Evolutionary conservation across 1,284 basidiomycete species (phyloP).

Genomic region (Puccinia hordei): DNA sequence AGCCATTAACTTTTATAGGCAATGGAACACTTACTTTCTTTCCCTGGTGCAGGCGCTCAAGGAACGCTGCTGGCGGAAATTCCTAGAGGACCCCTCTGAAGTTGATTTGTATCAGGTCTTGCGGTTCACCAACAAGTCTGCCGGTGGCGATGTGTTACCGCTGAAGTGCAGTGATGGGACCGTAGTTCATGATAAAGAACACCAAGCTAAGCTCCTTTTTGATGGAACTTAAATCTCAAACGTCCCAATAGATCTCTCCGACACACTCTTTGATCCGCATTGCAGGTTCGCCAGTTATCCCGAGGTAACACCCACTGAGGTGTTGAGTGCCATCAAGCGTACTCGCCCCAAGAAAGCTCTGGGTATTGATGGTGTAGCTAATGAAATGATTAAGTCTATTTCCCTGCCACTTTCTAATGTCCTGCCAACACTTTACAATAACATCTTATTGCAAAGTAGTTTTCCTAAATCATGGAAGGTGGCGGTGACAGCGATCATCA

Average conservation of each 20-base stretch:
- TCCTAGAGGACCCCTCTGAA: not conserved
- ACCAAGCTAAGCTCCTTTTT: not conserved
- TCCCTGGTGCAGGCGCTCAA: not conserved
- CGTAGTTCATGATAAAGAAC: not conserved
- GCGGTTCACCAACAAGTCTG: not conserved
- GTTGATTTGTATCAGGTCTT: not conserved
- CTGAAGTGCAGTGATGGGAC: not conserved
- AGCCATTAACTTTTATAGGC: not conserved
- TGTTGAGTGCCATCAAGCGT: not conserved
- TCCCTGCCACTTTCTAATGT: not conserved
- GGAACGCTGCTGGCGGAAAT: not conserved
- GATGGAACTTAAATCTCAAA: not conserved
- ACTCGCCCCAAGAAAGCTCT: not conserved
- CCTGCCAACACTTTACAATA: not conserved
- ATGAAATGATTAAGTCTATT: not conserved
- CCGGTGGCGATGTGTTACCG: not conserved
- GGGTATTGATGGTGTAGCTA: constrained; percentile 1
- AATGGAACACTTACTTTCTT: not conserved
- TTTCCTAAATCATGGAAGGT: constrained; percentile 10
- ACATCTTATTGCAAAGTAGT: not conserved
- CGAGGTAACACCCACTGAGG: not conserved
- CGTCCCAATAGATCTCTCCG: not conserved
- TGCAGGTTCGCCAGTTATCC: no score
- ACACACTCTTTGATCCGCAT: not conserved
- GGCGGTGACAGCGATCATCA: constrained; percentile 4